Conservation (phyloP, 1,284 basidiomycete genomes). For the Tranzscheliella williamsii region DNA sequence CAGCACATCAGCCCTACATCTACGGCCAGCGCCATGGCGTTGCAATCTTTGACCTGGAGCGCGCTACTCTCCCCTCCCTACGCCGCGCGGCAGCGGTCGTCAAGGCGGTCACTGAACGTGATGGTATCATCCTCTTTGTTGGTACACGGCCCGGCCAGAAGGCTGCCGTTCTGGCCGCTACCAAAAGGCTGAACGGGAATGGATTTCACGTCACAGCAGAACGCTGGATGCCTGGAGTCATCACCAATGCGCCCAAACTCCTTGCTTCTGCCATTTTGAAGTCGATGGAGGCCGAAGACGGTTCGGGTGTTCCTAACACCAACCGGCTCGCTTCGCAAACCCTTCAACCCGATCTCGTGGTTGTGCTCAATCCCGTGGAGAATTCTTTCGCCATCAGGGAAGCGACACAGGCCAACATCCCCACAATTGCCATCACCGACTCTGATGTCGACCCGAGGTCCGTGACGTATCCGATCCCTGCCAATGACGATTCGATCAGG, state of each 20-base stretch:
- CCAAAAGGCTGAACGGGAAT: slow-evolving; percentile 71
- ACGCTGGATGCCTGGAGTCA: slow-evolving; percentile 88
- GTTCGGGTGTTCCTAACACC: slow-evolving; percentile 23
- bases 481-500: slow-evolving; percentile 90
- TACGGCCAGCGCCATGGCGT: slow-evolving; percentile 89
- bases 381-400: slow-evolving; percentile 68
- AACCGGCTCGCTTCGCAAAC: slow-evolving; percentile 66
- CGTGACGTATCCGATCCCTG: slow-evolving; percentile 97
- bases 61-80: slow-evolving; percentile 81
- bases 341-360: slow-evolving; percentile 80
- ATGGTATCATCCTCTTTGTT: slow-evolving; percentile 86
- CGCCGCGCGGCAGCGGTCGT: slow-evolving; percentile 86
- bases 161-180: slow-evolving; percentile 76
- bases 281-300: slow-evolving; percentile 23
- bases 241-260: slow-evolving; percentile 81
- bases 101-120: slow-evolving; percentile 76
- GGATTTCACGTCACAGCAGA: slow-evolving; percentile 76
- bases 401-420: slow-evolving; percentile 62
- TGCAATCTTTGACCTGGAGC: slow-evolving; percentile 92
- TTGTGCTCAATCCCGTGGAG: slow-evolving; percentile 83
- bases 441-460: slow-evolving; percentile 93
- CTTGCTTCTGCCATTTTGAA: slow-evolving; percentile 52
- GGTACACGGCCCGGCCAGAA: slow-evolving; percentile 81
- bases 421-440: slow-evolving; percentile 75
- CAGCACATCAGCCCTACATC: slow-evolving; percentile 87